Base-by-base conservation (phyloP, 2,329 filamentous ascomycete genomes). In the Penicillium sp. region DNA sequence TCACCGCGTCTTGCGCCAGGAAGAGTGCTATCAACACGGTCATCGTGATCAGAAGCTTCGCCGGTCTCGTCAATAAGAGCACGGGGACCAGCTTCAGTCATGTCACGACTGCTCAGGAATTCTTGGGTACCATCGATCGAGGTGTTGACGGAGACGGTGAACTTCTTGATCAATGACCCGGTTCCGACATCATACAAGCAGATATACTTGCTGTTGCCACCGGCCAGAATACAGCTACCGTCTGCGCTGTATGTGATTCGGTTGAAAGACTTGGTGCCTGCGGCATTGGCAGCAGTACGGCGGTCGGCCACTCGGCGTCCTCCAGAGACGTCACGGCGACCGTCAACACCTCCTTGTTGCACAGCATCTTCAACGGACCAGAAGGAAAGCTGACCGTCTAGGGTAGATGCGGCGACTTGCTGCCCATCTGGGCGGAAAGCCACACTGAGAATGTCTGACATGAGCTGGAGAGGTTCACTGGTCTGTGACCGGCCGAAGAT, bases 191-290 rank as follows among this genome's bases (percentile, higher is more conserved):
- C 93, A 76, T 99, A 99, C 57, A 99, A 76, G 72, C 94, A 97
- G 51, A 99, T 97, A 74, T 96, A 97, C 78, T 99, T 99, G 86
- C 92, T 97, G 80, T 94, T 96, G 33, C 94, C 94, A 47, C 86
- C 92, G 0, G 93, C 94, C 40, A 99, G 80, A 11, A 99, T 81
- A 67, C 94, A 97, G 60, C 86, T 90, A 13, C 94, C 94, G 70
- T 99, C 94, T 1, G 91, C 89, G 72, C 92, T 96, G 77, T 97
- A 99, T 53, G 85, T 86, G 63, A 99, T 90, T 7, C 89, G 89
- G 68, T 84, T 88, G 78, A 96, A 99, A 63, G 86, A 89, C 73
- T 99, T 99, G 41, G 91, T 96, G 38, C 91, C 91, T 1, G 91
- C 84, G 3, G 89, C 88, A 68, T 96, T 97, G 45, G 94, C 94